Evolutionary conservation across 805 yeast genomes (phyloP).

Genomic region (Candida suzukii): DNA sequence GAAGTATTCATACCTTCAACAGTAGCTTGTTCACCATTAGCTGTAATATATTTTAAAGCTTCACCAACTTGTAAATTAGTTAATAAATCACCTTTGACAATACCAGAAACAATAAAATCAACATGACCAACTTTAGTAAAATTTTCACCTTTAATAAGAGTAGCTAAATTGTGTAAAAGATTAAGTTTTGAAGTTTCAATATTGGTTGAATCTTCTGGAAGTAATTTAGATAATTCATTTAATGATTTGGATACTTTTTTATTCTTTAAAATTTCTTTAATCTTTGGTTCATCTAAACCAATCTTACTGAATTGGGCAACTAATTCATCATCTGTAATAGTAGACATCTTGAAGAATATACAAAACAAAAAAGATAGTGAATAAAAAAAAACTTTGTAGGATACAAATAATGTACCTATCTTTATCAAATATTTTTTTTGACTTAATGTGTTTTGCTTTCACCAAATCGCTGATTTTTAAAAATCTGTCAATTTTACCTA

Average conservation of each 20-base stretch:
- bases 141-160: conserved; percentile 55
- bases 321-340: conserved; percentile 20
- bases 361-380: no score
- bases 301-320: conserved; percentile 31
- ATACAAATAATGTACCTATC: no score
- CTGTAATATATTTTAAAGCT: conserved; percentile 67
- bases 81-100: conserved; percentile 56
- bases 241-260: conserved; percentile 75
- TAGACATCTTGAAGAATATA: background rate
- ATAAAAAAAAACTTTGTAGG: no score
- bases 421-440: no score
- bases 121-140: conserved; percentile 43
- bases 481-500: no score
- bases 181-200: conserved; percentile 48
- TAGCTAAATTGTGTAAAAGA: conserved; percentile 72
- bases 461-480: no score
- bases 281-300: conserved; percentile 68
- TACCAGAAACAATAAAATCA: conserved; percentile 48
- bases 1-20: conserved; percentile 48
- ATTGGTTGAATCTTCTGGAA: conserved; percentile 27
- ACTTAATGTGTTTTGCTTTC: no score
- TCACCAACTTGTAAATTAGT: conserved; percentile 73
- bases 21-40: conserved; percentile 36
- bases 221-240: conserved; percentile 46
- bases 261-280: conserved; percentile 78